Evolutionary conservation across 176 grass and related monocot genomes (phyloP).

Genomic region (Elaeis guineensis): DNA sequence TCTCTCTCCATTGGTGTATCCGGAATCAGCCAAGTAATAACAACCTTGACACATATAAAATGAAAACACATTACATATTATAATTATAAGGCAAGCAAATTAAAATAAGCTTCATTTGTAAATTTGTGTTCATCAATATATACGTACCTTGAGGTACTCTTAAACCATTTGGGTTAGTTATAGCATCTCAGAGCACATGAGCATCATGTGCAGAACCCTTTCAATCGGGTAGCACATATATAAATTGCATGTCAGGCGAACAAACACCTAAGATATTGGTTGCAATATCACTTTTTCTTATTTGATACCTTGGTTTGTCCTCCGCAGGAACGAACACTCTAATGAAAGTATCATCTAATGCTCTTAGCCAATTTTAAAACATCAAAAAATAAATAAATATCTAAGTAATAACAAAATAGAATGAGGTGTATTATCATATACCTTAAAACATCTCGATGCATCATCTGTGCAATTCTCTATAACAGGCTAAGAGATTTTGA

Average conservation of each 20-base stretch:
- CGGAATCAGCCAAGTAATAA: constrained; percentile 6
- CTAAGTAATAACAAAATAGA: neutral
- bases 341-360: constrained; percentile 4
- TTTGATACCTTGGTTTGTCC: neutral
- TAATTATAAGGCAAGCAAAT: neutral
- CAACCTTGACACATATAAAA: neutral
- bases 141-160: neutral
- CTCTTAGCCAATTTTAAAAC: constrained; percentile 2
- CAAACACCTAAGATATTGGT: constrained; percentile 12
- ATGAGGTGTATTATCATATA: neutral
- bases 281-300: constrained; percentile 1
- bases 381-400: neutral
- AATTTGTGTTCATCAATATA: neutral
- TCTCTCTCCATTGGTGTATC: constrained; percentile 15
- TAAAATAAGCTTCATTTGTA: neutral
- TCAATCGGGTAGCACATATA: neutral
- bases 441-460: constrained; percentile 2
- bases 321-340: neutral
- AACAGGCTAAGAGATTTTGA: neutral
- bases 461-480: neutral
- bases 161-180: neutral
- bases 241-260: neutral
- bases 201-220: neutral
- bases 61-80: neutral
- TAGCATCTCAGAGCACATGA: constrained; percentile 2